Evolutionary conservation across 768 basidiomycete species (phyloP).

Genomic region (Boletus patriciae): DNA sequence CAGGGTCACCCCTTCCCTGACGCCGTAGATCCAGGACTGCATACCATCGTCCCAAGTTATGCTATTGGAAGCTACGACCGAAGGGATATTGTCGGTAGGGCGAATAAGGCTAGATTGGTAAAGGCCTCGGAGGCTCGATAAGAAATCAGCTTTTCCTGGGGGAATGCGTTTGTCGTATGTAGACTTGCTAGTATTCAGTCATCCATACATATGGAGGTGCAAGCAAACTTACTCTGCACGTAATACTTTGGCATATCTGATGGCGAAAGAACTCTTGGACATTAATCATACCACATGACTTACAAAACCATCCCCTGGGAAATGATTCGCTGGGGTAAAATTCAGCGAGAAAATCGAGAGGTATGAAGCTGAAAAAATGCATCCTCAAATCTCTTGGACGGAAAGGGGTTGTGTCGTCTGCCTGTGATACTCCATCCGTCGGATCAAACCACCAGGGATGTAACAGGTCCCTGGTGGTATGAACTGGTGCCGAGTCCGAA

Average conservation of each 20-base stretch:
- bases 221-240: slow-evolving; percentile 38
- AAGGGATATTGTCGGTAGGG: slow-evolving; percentile 21
- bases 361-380: slow-evolving; percentile 31
- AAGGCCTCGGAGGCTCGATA: slow-evolving; percentile 25
- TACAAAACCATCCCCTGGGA: slow-evolving; percentile 51
- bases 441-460: slow-evolving; percentile 29
- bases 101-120: slow-evolving; percentile 15
- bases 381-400: slow-evolving; percentile 24
- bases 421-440: not conserved
- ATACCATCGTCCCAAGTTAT: slow-evolving; percentile 33
- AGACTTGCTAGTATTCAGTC: slow-evolving; percentile 19
- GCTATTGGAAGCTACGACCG: slow-evolving; percentile 11
- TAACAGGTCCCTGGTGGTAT: not conserved
- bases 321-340: slow-evolving; percentile 37
- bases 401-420: slow-evolving; percentile 15
- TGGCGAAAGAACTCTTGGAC: slow-evolving; percentile 47
- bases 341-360: slow-evolving; percentile 31
- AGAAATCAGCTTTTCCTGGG: slow-evolving; percentile 19
- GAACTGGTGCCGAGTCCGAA: not conserved
- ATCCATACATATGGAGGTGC: not conserved
- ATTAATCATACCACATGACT: slow-evolving; percentile 49
- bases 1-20: slow-evolving; percentile 26
- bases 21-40: slow-evolving; percentile 26
- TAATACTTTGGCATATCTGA: slow-evolving; percentile 42
- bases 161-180: not conserved